Base-by-base conservation (phyloP, 208 protist genomes). In the Wallacemonas collosoma region DNA sequence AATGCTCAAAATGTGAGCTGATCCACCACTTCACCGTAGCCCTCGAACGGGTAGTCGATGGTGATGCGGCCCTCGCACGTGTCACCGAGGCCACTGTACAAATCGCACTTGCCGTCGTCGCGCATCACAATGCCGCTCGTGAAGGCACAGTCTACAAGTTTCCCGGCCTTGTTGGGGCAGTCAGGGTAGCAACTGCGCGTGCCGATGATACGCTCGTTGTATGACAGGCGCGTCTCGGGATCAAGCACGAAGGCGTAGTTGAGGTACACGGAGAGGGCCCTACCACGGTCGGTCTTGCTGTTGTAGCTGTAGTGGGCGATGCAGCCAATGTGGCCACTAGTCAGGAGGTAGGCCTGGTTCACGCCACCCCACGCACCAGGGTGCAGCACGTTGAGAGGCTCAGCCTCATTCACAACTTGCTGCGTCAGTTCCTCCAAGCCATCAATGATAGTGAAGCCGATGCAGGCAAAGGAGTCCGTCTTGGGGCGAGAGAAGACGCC, bases 1-100 rank as follows among this genome's bases (percentile, higher is more conserved):
- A 14, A 12, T 47, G 14, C 36, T 69, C 57, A 79, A 68, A 85
- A 88, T 5, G 54, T 65, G 2, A 88, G 74, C 39, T 79, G 39
- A 35, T 87, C 73, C 45, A 85, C 75, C 35, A 90, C 75, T 5
- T 78, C 68, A 35, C 85, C 85, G 54, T 72, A 80, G 5, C 85
- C 85, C 55, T 90, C 85, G 57, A 90, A 90, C 1, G 82, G 86
- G 78, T 91, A 91, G 73, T 91, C 86, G 60, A 91, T 91, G 41
- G 80, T 83, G 64, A 91, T 87, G 68, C 86, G 86, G 6, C 86
- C 86, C 70, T 87, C 77, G 60, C 76, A 72, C 7, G 82, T 85
- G 61, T 91, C 86, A 11, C 86, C 86, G 3, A 91, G 47, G 11
- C 86, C 86, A 61, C 86, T 91, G 81, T 91, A 91, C 48, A 91